These are phyloP conservation scores for Colletotrichum sp. DNA, from an alignment of 2,329 filamentous ascomycete genomes.

Conservation along the genomic window DNA sequence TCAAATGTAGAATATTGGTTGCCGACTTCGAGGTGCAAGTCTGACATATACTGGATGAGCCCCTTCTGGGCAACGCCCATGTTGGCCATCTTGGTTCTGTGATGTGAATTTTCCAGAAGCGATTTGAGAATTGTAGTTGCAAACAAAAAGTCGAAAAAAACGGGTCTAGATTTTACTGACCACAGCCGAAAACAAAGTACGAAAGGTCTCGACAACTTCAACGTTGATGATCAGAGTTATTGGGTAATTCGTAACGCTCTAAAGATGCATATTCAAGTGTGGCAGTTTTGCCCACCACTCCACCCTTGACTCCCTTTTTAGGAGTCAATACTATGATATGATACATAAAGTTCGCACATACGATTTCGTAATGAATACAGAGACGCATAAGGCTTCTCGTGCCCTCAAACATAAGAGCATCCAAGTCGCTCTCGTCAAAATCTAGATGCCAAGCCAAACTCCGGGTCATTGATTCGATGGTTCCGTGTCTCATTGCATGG, in stretches of 20 bases:
- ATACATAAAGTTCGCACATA: constrained; percentile 13
- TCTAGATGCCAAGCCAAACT: constrained; percentile 17
- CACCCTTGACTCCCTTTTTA: neutral
- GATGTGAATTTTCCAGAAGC: neutral
- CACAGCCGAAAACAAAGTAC: neutral
- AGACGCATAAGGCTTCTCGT: neutral
- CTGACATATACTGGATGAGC: constrained; percentile 50
- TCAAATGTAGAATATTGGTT: constrained; percentile 46
- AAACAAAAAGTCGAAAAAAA: neutral
- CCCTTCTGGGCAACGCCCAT: neutral
- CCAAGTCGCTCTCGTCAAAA: constrained; percentile 12
- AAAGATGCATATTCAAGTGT: neutral
- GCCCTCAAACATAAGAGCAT: neutral
- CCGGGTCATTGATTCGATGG: neutral
- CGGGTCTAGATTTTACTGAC: neutral
- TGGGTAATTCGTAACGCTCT: neutral
- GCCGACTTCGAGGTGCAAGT: constrained; percentile 54
- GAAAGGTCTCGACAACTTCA: neutral
- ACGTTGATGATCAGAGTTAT: neutral
- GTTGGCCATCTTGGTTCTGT: neutral
- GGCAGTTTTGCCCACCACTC: neutral
- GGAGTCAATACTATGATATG: constrained; percentile 4
- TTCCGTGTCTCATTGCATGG: constrained; percentile 68
- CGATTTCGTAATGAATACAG: constrained; percentile 12
- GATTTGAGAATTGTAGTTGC: neutral